Percentiles rank a stretch among this genome's conserved stretches.
phyloP scores from a whole-genome alignment of 306 rosid species.

The Ceratonia siliqua region DNA sequence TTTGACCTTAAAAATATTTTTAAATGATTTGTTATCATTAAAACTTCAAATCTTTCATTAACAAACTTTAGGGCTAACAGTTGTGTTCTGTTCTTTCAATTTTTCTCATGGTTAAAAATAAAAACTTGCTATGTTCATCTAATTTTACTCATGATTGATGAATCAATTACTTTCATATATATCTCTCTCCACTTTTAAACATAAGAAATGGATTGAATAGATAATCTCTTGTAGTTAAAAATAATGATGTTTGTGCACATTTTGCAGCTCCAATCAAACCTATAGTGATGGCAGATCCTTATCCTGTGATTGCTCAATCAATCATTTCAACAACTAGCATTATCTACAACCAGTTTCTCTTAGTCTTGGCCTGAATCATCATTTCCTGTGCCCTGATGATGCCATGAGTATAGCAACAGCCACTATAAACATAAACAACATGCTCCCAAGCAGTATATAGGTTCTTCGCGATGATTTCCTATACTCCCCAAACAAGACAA shows the following conservation, averaged over 20 bases:
- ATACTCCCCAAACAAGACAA: conserved; percentile 80
- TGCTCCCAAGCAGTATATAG: conserved; percentile 55
- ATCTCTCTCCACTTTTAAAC: background rate
- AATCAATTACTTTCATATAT: conserved; percentile 1
- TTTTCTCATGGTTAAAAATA: background rate
- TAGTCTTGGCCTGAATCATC: conserved; percentile 8
- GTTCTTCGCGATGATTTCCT: conserved; percentile 79
- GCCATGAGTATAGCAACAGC: conserved; percentile 84
- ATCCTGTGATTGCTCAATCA: background rate
- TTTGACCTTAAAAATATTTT: too few relatives aligned
- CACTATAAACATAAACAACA: conserved; percentile 79
- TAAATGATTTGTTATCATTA: too few relatives aligned
- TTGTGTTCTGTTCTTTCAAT: background rate
- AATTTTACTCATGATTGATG: background rate
- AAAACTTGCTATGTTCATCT: too few relatives aligned
- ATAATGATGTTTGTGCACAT: background rate
- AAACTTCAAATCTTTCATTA: too few relatives aligned
- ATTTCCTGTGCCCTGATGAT: conserved; percentile 73
- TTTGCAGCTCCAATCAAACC: background rate
- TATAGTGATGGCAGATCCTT: background rate
- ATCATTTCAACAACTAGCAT: background rate
- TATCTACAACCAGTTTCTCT: background rate
- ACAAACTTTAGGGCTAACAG: too few relatives aligned
- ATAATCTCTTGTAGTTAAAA: background rate
- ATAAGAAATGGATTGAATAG: too few relatives aligned